Conservation (phyloP, 305 asterid species). For the Rubia occidens region DNA sequence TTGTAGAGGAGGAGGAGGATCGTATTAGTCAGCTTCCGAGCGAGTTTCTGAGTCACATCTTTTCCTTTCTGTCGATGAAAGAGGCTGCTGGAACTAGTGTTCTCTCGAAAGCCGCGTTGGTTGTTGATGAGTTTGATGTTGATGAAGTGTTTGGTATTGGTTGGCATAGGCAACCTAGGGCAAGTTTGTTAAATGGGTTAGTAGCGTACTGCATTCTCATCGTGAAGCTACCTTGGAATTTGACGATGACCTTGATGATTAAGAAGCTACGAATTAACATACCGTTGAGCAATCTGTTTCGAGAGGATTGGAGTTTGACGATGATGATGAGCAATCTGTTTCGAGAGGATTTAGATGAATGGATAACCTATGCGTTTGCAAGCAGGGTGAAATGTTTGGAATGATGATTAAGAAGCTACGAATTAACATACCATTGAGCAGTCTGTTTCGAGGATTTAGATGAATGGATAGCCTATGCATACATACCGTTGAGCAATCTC, state of each 20-base stretch:
- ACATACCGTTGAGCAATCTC: no score
- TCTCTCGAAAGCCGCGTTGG: neutral
- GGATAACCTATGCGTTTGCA: neutral
- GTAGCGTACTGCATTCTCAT: neutral
- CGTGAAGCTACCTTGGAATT: neutral
- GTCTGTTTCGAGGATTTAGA: no score
- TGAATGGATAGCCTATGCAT: no score
- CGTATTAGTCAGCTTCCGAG: neutral
- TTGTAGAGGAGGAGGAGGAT: neutral
- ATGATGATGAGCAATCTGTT: no score
- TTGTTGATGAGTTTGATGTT: neutral
- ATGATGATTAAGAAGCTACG: no score
- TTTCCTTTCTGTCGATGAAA: neutral
- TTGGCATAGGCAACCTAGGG: neutral
- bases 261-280: neutral
- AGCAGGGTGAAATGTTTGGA: neutral
- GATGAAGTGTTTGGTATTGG: no score
- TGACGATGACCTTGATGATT: neutral
- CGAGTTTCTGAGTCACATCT: neutral
- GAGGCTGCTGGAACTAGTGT: neutral
- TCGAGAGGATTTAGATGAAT: neutral
- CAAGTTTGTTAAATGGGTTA: neutral
- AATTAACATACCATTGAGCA: no score
- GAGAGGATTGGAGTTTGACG: no score
- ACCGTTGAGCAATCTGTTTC: no score